These are phyloP conservation scores for Collariella sp. DNA, from an alignment of 495 filamentous ascomycete species.

Conservation along the genomic window DNA sequence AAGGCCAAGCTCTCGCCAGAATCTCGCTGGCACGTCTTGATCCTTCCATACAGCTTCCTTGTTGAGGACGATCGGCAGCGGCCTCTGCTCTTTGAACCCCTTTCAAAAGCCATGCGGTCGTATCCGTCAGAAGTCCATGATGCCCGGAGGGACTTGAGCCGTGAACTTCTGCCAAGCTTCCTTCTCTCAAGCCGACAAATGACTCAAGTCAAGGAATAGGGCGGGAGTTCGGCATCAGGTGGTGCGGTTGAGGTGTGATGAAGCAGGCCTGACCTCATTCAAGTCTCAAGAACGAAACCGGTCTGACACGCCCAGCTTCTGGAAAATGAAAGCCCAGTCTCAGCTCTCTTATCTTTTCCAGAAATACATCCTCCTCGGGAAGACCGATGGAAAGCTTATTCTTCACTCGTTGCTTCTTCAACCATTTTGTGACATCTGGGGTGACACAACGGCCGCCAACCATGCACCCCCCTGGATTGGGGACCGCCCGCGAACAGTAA, in stretches of 20 bases:
- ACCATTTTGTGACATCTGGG: not conserved
- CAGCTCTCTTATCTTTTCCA: not conserved
- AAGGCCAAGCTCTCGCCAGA: not conserved
- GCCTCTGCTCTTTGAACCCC: not conserved
- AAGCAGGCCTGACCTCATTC: not conserved
- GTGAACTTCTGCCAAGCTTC: not conserved
- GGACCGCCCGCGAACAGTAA: not conserved
- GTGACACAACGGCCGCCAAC: not conserved
- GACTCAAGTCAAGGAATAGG: not conserved
- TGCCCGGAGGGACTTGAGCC: not conserved
- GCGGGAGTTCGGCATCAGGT: not conserved
- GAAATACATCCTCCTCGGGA: not conserved
- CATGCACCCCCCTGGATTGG: not conserved
- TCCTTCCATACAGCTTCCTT: slow-evolving; percentile 6
- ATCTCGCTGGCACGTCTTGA: not conserved
- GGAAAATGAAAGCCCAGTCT: too few relatives aligned
- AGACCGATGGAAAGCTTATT: not conserved
- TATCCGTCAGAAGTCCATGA: not conserved
- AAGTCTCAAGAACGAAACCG: not conserved
- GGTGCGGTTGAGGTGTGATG: not conserved
- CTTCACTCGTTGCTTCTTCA: not conserved
- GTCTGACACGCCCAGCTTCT: not conserved
- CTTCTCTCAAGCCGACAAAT: not conserved
- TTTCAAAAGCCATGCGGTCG: not conserved
- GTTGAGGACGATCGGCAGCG: not conserved